Conservation (phyloP, 2,329 filamentous ascomycete genomes). For the Hysterium pulicare region DNA sequence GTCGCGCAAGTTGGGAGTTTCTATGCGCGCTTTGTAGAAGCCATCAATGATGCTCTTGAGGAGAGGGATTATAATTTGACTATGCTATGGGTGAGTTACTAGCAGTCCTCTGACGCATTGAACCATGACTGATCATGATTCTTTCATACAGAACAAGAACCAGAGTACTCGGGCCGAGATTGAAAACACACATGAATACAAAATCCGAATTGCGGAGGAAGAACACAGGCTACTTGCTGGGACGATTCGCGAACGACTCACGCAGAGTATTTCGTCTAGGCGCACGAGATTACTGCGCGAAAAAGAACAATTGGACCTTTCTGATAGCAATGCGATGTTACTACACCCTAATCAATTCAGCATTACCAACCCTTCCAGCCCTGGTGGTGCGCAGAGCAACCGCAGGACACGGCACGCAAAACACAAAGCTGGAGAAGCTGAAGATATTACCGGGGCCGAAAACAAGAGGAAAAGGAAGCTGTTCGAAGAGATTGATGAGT, state of each 20-base stretch:
- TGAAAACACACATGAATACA: constrained; percentile 56
- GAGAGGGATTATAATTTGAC: constrained; percentile 80
- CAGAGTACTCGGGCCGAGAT: constrained; percentile 54
- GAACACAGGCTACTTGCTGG: constrained; percentile 58
- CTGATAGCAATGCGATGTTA: constrained; percentile 63
- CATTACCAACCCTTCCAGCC: constrained; percentile 61
- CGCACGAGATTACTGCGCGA: constrained; percentile 58
- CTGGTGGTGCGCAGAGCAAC: constrained; percentile 57
- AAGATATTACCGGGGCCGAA: constrained; percentile 48
- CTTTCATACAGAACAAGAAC: constrained; percentile 51
- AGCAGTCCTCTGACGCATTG: background rate
- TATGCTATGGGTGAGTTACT: constrained; percentile 68
- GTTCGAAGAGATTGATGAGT: constrained; percentile 56
- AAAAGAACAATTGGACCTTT: constrained; percentile 65
- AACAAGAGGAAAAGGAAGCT: constrained; percentile 58
- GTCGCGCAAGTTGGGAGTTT: constrained; percentile 67
- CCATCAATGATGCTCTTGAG: constrained; percentile 85
- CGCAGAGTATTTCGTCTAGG: constrained; percentile 56
- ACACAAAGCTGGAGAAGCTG: constrained; percentile 51
- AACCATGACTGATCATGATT: constrained; percentile 12
- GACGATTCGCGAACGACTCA: constrained; percentile 60
- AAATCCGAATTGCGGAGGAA: constrained; percentile 59
- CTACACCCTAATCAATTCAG: constrained; percentile 65
- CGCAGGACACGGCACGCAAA: constrained; percentile 62
- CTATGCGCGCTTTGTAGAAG: constrained; percentile 80